Percentiles rank a stretch among this genome's conserved stretches.
Evolutionary conservation across 768 basidiomycete genomes (phyloP).

Genomic region (Mycena indigotica): DNA sequence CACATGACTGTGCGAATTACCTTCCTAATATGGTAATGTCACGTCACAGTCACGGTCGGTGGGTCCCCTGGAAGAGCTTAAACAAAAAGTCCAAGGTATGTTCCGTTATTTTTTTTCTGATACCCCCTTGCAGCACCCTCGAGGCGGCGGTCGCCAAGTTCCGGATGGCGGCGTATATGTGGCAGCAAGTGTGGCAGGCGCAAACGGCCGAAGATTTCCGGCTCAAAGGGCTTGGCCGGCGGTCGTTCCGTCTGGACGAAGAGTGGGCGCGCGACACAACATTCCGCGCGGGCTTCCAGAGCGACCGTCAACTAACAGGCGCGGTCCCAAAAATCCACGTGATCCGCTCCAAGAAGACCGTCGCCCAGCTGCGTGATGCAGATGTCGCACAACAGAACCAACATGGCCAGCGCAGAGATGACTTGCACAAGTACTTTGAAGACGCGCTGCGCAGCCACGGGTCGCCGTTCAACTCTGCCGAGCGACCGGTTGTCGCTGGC

Average conservation of each 20-base stretch:
- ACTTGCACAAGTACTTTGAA: neutral
- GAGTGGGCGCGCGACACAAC: neutral
- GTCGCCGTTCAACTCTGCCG: neutral
- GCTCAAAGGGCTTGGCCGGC: neutral
- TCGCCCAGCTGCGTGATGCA: neutral
- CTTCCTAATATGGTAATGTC: too few relatives aligned
- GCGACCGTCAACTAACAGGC: neutral
- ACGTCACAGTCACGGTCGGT: too few relatives aligned
- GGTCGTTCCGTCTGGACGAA: neutral
- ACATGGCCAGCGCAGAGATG: neutral
- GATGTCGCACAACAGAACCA: neutral
- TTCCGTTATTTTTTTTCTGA: too few relatives aligned
- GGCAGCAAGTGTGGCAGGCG: neutral
- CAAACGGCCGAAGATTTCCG: neutral
- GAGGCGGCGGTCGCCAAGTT: neutral
- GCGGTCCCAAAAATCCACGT: neutral
- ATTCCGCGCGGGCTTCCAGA: neutral
- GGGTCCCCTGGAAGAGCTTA: too few relatives aligned
- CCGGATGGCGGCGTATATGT: neutral
- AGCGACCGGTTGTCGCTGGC: neutral
- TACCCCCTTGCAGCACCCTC: too few relatives aligned
- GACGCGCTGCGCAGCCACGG: neutral
- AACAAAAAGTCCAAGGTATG: too few relatives aligned
- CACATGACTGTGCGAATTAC: too few relatives aligned
- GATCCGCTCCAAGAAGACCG: neutral